phyloP scores from a whole-genome alignment of 192 early-diverging fungal species.

The Backusella westeae region DNA sequence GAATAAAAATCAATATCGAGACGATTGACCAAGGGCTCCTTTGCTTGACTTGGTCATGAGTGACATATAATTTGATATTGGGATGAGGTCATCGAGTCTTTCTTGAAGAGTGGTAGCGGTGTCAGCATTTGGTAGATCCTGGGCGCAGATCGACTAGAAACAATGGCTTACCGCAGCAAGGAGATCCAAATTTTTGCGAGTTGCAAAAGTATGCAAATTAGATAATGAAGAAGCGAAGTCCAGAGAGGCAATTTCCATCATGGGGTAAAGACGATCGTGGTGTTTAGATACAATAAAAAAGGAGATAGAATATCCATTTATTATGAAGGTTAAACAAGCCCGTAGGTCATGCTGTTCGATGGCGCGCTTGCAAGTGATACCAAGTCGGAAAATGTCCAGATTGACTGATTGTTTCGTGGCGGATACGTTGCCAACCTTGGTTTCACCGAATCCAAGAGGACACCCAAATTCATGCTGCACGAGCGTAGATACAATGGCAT shows the following conservation, averaged over 20 bases:
- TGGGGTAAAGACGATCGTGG: neutral
- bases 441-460: conserved; percentile 11
- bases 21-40: conserved; percentile 3
- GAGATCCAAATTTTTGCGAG: neutral
- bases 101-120: neutral
- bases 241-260: conserved; percentile 11
- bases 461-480: conserved; percentile 10
- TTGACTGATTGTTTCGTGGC: conserved; percentile 16
- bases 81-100: neutral
- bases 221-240: conserved; percentile 9
- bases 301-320: conserved; percentile 6
- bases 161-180: neutral
- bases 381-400: conserved; percentile 8
- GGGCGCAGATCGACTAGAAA: conserved; percentile 5
- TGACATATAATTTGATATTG: conserved; percentile 6
- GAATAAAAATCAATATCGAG: conserved; percentile 5
- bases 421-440: conserved; percentile 7
- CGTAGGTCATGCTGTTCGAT: neutral
- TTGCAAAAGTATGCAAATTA: neutral
- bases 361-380: conserved; percentile 13
- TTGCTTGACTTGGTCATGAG: conserved; percentile 12
- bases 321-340: conserved; percentile 14
- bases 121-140: conserved; percentile 7
- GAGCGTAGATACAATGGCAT: conserved; percentile 10
- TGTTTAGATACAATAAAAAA: conserved; percentile 19